These are phyloP conservation scores for Vigna nakashimae DNA, from an alignment of 306 rosid genomes.

Conservation along the genomic window DNA sequence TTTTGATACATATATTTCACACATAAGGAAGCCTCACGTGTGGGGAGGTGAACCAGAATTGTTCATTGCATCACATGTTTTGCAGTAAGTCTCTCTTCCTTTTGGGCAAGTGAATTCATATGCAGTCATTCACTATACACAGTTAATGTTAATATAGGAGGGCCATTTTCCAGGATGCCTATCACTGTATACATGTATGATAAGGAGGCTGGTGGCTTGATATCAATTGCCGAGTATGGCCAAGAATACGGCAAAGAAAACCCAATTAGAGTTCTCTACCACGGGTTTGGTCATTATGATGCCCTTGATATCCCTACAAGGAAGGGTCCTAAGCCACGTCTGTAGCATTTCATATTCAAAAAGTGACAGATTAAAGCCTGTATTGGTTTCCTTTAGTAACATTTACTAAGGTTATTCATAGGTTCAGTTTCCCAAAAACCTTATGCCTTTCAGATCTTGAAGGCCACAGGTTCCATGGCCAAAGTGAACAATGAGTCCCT, in stretches of 20 bases:
- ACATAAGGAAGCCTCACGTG: conserved; percentile 80
- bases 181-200: conserved; percentile 92
- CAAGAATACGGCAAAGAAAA: conserved; percentile 82
- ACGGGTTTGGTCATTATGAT: conserved; percentile 95
- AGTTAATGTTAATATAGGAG: conserved; percentile 35
- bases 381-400: conserved; percentile 24
- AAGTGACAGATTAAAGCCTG: conserved; percentile 15
- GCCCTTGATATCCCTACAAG: conserved; percentile 72
- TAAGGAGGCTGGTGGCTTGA: conserved; percentile 79
- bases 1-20: conserved; percentile 76
- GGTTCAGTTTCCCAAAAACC: conserved; percentile 8
- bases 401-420: neutral
- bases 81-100: conserved; percentile 60
- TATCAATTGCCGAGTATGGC: conserved; percentile 94
- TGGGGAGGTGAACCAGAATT: conserved; percentile 99
- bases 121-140: neutral
- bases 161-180: conserved; percentile 78
- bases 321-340: conserved; percentile 54
- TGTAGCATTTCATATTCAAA: conserved; percentile 50
- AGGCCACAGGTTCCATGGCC: conserved; percentile 15
- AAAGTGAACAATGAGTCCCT: neutral
- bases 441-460: conserved; percentile 7
- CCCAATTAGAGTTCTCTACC: conserved; percentile 85
- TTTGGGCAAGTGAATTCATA: conserved; percentile 6
- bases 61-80: conserved; percentile 93